Base-by-base conservation (phyloP, 352 stramenopile genomes). In the Phytopythium oedochilum region DNA sequence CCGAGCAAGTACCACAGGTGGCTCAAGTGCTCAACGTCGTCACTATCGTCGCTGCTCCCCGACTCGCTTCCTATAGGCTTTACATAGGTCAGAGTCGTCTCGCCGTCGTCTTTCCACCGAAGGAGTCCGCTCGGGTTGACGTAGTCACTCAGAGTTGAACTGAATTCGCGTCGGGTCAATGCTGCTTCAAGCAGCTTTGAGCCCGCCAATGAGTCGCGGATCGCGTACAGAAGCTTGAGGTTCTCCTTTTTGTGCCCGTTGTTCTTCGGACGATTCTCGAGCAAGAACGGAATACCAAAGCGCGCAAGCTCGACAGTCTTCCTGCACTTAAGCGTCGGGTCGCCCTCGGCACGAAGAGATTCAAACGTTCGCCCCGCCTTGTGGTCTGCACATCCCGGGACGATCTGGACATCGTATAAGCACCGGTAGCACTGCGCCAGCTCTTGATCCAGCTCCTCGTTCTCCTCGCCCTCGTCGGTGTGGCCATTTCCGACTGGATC, bases 161-260 rank as follows among this genome's bases (percentile, higher is more conserved):
- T 12, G 28, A 29, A 39, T 14, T 47, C 20, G 12, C 47, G 29
- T 8, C 47, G 34, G 6, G 29, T 22, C 20, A 54, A 31, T 22
- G 29, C 47, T 17, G 31, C 20, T 4, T 31, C 20, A 12, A 54
- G 18, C 5, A 44, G 23, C 34, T 34, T 57, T 1, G 64, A 69
- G 40, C 66, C 62, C 1, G 55, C 53, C 39, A 88, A 61, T 5
- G 77, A 65, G 35, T 79, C 61, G 5, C 74, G 75, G n/a, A 89
- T 59, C 31, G 72, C 77, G 34, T 71, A 70, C 0, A 92, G 66
- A 9, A 92, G 46, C 46, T 86, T 86, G 29, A 86, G 62, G 32
- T 83, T 76, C 43, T 92, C 81, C 59, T 85, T 86, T 64, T 92
- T 92, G 49, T 89, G 78, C 0, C 71, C 57, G 36, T 87, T 92